These are phyloP conservation scores for Citrus maxima DNA, from an alignment of 345 rosid genomes.

Conservation along the genomic window DNA sequence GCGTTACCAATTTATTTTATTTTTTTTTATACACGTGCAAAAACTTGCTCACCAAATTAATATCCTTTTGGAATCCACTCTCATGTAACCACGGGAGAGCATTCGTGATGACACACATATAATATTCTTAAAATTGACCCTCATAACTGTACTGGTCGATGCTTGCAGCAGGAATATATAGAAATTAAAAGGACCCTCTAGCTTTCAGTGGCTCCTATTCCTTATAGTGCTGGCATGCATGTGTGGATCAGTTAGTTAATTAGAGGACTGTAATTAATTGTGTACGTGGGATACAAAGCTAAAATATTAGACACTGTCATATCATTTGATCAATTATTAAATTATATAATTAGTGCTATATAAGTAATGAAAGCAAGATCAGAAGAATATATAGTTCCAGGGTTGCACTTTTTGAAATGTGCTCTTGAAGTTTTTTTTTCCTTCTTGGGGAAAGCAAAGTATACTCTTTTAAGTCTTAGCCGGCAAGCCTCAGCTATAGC, in stretches of 20 bases:
- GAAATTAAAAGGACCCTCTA: neutral
- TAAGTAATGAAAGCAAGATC: neutral
- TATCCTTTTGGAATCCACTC: constrained; percentile 1
- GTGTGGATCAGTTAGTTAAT: too few species aligned
- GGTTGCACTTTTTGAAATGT: constrained; percentile 8
- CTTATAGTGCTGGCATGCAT: neutral
- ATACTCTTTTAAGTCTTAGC: too few species aligned
- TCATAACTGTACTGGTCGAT: neutral
- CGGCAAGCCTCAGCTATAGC: too few species aligned
- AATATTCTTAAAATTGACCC: too few species aligned
- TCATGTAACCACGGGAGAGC: neutral
- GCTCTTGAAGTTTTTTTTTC: neutral
- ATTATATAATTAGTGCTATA: neutral
- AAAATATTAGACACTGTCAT: neutral
- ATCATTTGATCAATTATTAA: too few species aligned
- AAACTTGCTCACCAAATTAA: neutral
- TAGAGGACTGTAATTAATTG: neutral
- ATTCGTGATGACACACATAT: neutral
- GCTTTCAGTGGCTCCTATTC: neutral
- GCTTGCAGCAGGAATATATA: neutral
- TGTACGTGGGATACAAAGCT: neutral
- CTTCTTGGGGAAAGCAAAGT: neutral
- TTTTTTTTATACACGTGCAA: too few species aligned
- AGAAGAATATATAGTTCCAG: constrained; percentile 7
- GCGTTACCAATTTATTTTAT: neutral